Conservation (phyloP, 306 rosid species). For the Corylus heterophylla region DNA sequence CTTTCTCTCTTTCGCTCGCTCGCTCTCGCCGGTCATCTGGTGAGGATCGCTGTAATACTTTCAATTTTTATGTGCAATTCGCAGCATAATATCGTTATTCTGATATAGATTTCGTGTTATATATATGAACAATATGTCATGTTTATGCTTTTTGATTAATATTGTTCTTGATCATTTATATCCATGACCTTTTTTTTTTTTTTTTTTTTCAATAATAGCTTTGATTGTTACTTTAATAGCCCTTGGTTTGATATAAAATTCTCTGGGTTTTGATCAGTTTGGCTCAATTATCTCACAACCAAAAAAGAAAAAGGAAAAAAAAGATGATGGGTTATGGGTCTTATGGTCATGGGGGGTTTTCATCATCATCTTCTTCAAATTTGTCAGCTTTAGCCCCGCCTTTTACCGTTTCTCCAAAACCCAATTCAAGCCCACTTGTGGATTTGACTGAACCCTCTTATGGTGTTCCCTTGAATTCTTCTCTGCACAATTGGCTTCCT, state of each 20-base stretch:
- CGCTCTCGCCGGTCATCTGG: slow-evolving; percentile 20
- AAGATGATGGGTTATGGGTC: slow-evolving; percentile 60
- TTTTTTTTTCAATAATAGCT: neutral
- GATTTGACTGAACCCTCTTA: slow-evolving; percentile 54
- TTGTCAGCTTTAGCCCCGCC: slow-evolving; percentile 83
- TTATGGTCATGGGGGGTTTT: slow-evolving; percentile 37
- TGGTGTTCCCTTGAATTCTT: slow-evolving; percentile 33
- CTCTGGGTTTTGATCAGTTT: slow-evolving; percentile 37
- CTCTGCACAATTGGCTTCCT: slow-evolving; percentile 46
- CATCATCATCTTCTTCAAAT: slow-evolving; percentile 55
- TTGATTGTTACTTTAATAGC: neutral
- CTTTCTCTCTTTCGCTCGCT: slow-evolving; percentile 2
- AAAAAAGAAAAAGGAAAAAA: slow-evolving; percentile 27
- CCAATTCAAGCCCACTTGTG: slow-evolving; percentile 37
- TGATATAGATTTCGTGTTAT: neutral
- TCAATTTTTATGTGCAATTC: neutral
- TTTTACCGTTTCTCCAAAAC: slow-evolving; percentile 49
- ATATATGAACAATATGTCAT: neutral
- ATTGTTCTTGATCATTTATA: slow-evolving; percentile 1
- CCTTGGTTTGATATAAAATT: slow-evolving; percentile 7
- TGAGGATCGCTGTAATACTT: slow-evolving; percentile 21
- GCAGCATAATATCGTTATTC: neutral
- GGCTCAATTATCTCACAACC: slow-evolving; percentile 18
- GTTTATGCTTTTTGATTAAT: slow-evolving; percentile 8
- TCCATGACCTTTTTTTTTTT: neutral